Percentiles rank a stretch among this genome's conserved stretches.
Conservation (phyloP, 495 filamentous ascomycete species). For the Ascodesmis nigricans region DNA sequence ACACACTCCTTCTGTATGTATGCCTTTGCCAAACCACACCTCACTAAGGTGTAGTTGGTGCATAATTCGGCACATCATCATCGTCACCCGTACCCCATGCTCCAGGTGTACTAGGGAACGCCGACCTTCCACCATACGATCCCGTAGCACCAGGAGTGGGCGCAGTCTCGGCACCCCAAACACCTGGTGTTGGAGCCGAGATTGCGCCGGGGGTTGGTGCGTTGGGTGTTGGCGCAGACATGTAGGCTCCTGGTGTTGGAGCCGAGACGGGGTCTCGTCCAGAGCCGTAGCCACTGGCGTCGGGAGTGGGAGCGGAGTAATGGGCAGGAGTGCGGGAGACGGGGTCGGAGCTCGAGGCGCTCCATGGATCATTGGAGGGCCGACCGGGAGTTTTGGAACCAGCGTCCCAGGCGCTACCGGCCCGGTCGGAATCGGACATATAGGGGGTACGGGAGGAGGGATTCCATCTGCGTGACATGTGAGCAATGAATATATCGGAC, state of each 20-base stretch:
- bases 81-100: slow-evolving; percentile 42
- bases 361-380: slow-evolving; percentile 25
- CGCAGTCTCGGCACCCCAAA: slow-evolving; percentile 22
- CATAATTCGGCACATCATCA: slow-evolving; percentile 35
- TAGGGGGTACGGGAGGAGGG: slow-evolving; percentile 53
- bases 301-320: slow-evolving; percentile 27
- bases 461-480: slow-evolving; percentile 24
- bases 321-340: slow-evolving; percentile 31
- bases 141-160: slow-evolving; percentile 25
- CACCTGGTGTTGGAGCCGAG: slow-evolving; percentile 36
- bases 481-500: slow-evolving; percentile 1
- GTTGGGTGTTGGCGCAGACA: slow-evolving; percentile 51
- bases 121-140: slow-evolving; percentile 24
- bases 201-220: slow-evolving; percentile 64
- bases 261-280: slow-evolving; percentile 34
- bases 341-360: slow-evolving; percentile 16
- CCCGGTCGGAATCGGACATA: slow-evolving; percentile 38
- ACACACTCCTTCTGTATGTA: too few species aligned
- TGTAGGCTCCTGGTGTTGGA: slow-evolving; percentile 49
- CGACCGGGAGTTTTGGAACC: slow-evolving; percentile 46
- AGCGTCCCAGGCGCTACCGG: slow-evolving; percentile 51
- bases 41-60: slow-evolving; percentile 23
- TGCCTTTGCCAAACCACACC: too few species aligned
- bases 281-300: slow-evolving; percentile 12
- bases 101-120: slow-evolving; percentile 21